Conservation (phyloP, 805 yeast genomes). For the Candida orba region DNA sequence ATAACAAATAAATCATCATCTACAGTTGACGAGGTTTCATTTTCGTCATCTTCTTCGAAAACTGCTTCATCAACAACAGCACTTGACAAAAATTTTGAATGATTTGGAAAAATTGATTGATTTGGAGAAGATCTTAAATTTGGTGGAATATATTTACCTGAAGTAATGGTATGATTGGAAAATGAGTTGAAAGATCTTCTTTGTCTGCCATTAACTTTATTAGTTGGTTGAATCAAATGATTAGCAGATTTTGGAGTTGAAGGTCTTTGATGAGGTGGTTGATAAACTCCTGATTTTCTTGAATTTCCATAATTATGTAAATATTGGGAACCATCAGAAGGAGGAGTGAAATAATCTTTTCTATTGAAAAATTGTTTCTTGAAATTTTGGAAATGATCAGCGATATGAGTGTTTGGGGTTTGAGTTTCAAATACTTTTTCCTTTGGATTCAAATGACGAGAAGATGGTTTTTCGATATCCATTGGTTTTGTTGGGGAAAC, state of each 20-base stretch:
- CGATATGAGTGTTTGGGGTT: slow-evolving; percentile 41
- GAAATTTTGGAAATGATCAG: slow-evolving; percentile 32
- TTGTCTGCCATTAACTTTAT: slow-evolving; percentile 7
- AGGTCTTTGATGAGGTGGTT: slow-evolving; percentile 23
- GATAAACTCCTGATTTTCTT: slow-evolving; percentile 20
- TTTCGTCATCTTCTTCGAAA: slow-evolving; percentile 16
- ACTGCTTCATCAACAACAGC: slow-evolving; percentile 17
- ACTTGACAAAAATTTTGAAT: slow-evolving; percentile 10
- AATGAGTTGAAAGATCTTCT: slow-evolving; percentile 21
- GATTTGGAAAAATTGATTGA: background rate
- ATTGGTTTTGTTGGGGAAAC: slow-evolving; percentile 17
- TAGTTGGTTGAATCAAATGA: slow-evolving; percentile 9
- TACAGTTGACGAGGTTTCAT: slow-evolving; percentile 3
- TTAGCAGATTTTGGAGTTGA: slow-evolving; percentile 17
- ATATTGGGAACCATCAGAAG: slow-evolving; percentile 61
- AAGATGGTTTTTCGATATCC: slow-evolving; percentile 7
- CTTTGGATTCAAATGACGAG: background rate
- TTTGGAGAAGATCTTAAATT: slow-evolving; percentile 45
- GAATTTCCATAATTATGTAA: slow-evolving; percentile 52
- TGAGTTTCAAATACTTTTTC: slow-evolving; percentile 54
- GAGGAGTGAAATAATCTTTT: slow-evolving; percentile 74
- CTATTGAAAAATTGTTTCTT: slow-evolving; percentile 40
- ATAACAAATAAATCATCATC: slow-evolving; percentile 34
- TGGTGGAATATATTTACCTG: slow-evolving; percentile 70
- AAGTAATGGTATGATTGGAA: slow-evolving; percentile 22